Evolutionary conservation across 2,329 filamentous ascomycete species (phyloP).

Genomic region (Curvularia sp.): DNA sequence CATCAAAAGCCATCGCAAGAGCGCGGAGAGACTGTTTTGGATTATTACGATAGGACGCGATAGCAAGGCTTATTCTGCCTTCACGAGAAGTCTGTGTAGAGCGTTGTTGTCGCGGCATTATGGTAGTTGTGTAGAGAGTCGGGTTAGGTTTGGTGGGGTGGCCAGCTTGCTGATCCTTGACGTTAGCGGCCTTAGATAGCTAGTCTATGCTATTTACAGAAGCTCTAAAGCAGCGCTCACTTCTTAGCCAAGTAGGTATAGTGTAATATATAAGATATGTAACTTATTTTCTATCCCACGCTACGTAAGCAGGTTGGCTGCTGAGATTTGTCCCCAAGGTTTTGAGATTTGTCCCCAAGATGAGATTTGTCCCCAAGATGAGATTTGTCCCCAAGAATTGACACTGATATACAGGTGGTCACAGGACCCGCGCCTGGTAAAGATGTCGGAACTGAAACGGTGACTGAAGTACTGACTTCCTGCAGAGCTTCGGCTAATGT

Average conservation of each 20-base stretch:
- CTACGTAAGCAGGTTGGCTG: conserved; percentile 1
- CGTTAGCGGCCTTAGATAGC: not conserved
- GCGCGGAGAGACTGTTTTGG: not conserved
- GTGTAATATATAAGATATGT: not conserved
- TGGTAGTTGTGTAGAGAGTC: no score
- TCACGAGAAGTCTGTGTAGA: no score
- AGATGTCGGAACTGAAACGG: conserved; percentile 17
- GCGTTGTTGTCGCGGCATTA: no score
- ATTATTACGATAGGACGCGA: not conserved
- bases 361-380: no score
- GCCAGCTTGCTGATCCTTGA: no score
- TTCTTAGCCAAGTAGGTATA: not conserved
- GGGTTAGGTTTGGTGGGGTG: no score
- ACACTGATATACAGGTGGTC: conserved; percentile 19
- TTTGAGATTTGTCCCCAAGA: no score
- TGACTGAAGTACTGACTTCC: conserved; percentile 17
- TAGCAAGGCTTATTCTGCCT: no score
- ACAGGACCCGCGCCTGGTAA: conserved; percentile 7
- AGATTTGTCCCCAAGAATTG: no score
- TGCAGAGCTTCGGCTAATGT: conserved; percentile 16
- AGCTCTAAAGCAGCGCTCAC: not conserved
- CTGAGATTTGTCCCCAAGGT: no score
- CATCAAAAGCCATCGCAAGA: not conserved
- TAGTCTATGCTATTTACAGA: not conserved
- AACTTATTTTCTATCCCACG: not conserved